Evolutionary conservation across 768 basidiomycete genomes (phyloP).

Genomic region (Artomyces pyxidatus): DNA sequence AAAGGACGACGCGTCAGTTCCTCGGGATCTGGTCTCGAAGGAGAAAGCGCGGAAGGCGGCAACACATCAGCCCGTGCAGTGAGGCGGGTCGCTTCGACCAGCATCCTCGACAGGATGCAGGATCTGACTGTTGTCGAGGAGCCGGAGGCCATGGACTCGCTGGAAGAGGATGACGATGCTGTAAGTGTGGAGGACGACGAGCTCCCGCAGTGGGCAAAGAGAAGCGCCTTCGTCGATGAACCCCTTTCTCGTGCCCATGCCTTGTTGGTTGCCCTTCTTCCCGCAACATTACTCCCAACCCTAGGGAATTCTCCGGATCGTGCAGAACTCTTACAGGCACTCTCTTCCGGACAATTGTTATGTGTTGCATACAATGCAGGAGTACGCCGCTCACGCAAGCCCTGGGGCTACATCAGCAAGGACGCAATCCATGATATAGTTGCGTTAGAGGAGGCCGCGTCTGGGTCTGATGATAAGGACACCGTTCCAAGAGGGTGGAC

Average conservation of each 20-base stretch:
- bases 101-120: slow-evolving; percentile 47
- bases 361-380: slow-evolving; percentile 76
- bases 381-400: slow-evolving; percentile 71
- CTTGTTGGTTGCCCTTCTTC: slow-evolving; percentile 52
- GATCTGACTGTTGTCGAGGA: slow-evolving; percentile 42
- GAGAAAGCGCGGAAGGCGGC: slow-evolving; percentile 10
- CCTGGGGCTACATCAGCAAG: slow-evolving; percentile 81
- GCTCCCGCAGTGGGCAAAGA: slow-evolving; percentile 72
- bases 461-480: slow-evolving; percentile 27
- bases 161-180: slow-evolving; percentile 34
- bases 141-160: slow-evolving; percentile 44
- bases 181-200: slow-evolving; percentile 56
- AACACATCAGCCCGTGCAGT: slow-evolving; percentile 16
- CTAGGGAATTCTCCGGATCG: slow-evolving; percentile 27
- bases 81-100: slow-evolving; percentile 51
- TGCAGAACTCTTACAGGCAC: slow-evolving; percentile 37
- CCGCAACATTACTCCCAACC: slow-evolving; percentile 37
- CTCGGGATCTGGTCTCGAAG: slow-evolving; percentile 25
- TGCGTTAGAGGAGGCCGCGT: slow-evolving; percentile 47
- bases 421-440: slow-evolving; percentile 77
- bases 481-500: slow-evolving; percentile 63
- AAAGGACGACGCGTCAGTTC: slow-evolving; percentile 44
- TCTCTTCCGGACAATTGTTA: slow-evolving; percentile 73
- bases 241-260: slow-evolving; percentile 56
- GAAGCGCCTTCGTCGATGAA: slow-evolving; percentile 44